A percentile compares a stretch with the other conserved stretches of the same genome.
Conservation (phyloP, 352 stramenopile species). For the Phytophthora lateralis region DNA sequence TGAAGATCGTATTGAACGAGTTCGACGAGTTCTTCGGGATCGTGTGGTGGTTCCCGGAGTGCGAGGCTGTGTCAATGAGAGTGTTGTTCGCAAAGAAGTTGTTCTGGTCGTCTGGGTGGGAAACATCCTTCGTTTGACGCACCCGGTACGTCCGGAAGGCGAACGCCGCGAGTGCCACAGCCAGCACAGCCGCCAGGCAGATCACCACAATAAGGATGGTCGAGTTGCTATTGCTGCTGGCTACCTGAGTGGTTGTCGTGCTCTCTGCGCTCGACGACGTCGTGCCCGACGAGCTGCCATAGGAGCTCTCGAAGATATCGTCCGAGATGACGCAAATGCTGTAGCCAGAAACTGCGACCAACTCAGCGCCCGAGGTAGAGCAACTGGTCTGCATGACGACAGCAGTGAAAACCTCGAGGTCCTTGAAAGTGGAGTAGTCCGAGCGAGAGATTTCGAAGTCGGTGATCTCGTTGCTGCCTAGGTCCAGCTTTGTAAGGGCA, state of each 20-base stretch:
- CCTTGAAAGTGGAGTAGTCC: slow-evolving; percentile 62
- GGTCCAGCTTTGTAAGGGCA: slow-evolving; percentile 47
- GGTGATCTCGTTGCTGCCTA: slow-evolving; percentile 56
- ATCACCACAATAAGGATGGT: slow-evolving; percentile 65
- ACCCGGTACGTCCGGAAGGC: slow-evolving; percentile 53
- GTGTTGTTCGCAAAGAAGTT: slow-evolving; percentile 66
- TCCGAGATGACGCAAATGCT: slow-evolving; percentile 72
- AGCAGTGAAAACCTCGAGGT: slow-evolving; percentile 47
- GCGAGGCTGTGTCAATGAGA: slow-evolving; percentile 28
- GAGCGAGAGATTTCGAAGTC: slow-evolving; percentile 74
- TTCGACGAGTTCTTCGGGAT: slow-evolving; percentile 28
- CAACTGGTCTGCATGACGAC: slow-evolving; percentile 48
- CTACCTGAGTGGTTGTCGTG: slow-evolving; percentile 13
- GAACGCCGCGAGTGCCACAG: slow-evolving; percentile 54
- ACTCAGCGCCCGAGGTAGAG: slow-evolving; percentile 50
- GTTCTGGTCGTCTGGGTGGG: slow-evolving; percentile 29
- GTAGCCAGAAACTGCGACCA: slow-evolving; percentile 38
- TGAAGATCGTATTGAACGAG: slow-evolving; percentile 66
- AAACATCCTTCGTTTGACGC: slow-evolving; percentile 30
- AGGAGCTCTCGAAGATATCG: slow-evolving; percentile 58
- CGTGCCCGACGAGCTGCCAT: slow-evolving; percentile 35
- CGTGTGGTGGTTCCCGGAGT: slow-evolving; percentile 28
- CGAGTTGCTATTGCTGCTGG: slow-evolving; percentile 43
- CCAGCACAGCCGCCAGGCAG: slow-evolving; percentile 55
- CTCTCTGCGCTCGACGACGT: slow-evolving; percentile 36